phyloP scores from a whole-genome alignment of 805 yeast species.

The Candida nonsorbophila region DNA sequence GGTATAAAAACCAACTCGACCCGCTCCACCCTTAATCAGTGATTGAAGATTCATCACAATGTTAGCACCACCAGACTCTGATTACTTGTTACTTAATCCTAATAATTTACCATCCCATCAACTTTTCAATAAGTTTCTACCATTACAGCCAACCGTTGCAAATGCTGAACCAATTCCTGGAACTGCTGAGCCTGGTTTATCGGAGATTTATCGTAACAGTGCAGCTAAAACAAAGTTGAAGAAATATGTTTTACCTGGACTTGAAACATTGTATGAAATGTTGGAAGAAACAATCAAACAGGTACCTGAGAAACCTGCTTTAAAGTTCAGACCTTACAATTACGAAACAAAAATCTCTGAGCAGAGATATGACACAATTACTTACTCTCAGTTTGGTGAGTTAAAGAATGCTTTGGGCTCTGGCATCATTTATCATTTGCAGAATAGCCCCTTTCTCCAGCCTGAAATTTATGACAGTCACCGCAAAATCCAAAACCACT shows the following conservation, averaged over 20 bases:
- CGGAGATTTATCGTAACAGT: slow-evolving; percentile 25
- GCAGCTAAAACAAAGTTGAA: slow-evolving; percentile 6
- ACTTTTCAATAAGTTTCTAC: slow-evolving; percentile 5
- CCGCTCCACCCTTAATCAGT: too few species aligned
- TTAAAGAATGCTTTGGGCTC: slow-evolving; percentile 49
- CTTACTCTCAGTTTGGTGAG: slow-evolving; percentile 36
- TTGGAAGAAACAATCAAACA: slow-evolving; percentile 20
- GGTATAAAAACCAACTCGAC: too few species aligned
- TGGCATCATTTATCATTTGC: slow-evolving; percentile 39
- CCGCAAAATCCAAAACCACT: slow-evolving; percentile 23
- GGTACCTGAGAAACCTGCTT: slow-evolving; percentile 23
- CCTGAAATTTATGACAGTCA: slow-evolving; percentile 17
- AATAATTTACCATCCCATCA: slow-evolving; percentile 5
- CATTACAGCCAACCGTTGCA: slow-evolving; percentile 2
- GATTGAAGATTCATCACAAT: slow-evolving; percentile 2
- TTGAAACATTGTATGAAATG: slow-evolving; percentile 33
- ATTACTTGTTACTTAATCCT: slow-evolving; percentile 8
- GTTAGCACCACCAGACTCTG: slow-evolving; percentile 8
- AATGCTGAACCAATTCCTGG: slow-evolving; percentile 9
- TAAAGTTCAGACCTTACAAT: slow-evolving; percentile 34
- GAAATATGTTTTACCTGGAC: slow-evolving; percentile 22
- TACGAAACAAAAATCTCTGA: slow-evolving; percentile 21
- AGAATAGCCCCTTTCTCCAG: slow-evolving; percentile 15
- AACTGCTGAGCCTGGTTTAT: slow-evolving; percentile 17
- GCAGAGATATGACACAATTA: slow-evolving; percentile 36